Evolutionary conservation across 768 basidiomycete genomes (phyloP).

Genomic region (Mycena epipterygia): DNA sequence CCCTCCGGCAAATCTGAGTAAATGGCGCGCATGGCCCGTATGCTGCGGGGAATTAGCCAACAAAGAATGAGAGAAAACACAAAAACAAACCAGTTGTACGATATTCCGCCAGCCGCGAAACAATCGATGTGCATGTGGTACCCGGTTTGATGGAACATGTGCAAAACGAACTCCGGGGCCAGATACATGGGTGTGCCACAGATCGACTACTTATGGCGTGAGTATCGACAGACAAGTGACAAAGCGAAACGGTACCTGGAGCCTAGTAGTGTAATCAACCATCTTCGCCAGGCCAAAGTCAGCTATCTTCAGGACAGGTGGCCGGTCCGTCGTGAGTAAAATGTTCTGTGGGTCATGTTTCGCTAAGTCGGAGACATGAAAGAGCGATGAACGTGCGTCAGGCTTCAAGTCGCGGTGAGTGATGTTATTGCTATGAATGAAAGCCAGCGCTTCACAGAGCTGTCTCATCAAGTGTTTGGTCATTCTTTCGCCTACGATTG

Average conservation of each 20-base stretch:
- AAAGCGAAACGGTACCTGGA: constrained; percentile 65
- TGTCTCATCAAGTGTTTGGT: constrained; percentile 82
- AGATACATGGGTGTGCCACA: constrained; percentile 97
- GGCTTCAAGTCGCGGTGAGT: constrained; percentile 97
- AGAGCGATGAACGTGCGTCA: constrained; percentile 60
- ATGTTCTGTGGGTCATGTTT: constrained; percentile 71
- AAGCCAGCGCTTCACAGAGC: constrained; percentile 86
- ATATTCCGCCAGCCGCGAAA: constrained; percentile 94
- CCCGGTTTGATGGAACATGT: constrained; percentile 55
- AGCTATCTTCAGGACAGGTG: constrained; percentile 88
- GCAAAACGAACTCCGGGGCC: constrained; percentile 8
- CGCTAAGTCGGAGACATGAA: background rate
- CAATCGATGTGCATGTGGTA: constrained; percentile 92
- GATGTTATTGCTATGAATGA: constrained; percentile 81
- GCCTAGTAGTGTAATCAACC: constrained; percentile 83
- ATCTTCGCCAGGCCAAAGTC: constrained; percentile 97
- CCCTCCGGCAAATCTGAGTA: background rate
- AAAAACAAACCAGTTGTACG: constrained; percentile 69
- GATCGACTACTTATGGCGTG: constrained; percentile 73
- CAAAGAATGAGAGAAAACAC: background rate
- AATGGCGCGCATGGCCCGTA: background rate
- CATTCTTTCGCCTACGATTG: constrained; percentile 62
- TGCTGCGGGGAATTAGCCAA: background rate
- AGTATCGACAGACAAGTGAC: constrained; percentile 6
- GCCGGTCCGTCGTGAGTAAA: constrained; percentile 78